Evolutionary conservation across 352 stramenopile genomes (phyloP), one percentile per base, ranked within the genome.

Genomic region (Sclerospora graminicola): DNA sequence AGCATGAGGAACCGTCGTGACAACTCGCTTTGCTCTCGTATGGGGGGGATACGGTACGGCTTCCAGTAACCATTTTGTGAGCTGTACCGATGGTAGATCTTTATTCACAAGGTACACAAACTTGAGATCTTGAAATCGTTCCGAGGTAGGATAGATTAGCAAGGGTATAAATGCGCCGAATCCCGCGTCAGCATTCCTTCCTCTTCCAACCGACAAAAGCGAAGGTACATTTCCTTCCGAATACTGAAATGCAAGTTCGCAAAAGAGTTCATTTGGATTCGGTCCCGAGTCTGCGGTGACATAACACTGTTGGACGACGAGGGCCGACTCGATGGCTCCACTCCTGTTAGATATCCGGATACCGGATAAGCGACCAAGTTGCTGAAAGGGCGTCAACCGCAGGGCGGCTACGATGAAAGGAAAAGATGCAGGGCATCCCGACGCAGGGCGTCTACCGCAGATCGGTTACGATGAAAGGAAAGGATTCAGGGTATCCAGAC

Each of bases 91-190:
- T 42, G 77, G 64, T 30, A 83, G 48, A 31, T 89, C 75, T 41
- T 88, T 89, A 53, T 91, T 91, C n/a, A 91, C 77, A 11, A 89
- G 51, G 56, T 91, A 91, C 15, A 91, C 80, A 36, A 91, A 91
- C 43, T 88, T 88, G 50, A 91, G 70, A 51, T 91, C 80, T 65
- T 89, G 76, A 32, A 91, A 91, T 34, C 64, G 55, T 35, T 88
- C 68, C 8, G 80, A 89, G 23, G 80, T 89, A 50, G 80, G 80
- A 41, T 88, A 87, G 46, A 88, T 89, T 35, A 88, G 66, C 35
- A 72, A 68, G 11, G 77, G 75, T 39, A 55, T 45, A 85, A 33
- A 52, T 86, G 75, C 11, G 80, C 80, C 14, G 69, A 74, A 36
- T 91, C 80, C 11, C 68, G 63, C 24, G 70, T 67, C 15, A 91